Percentiles rank a stretch among this genome's conserved stretches.
Evolutionary conservation across 176 grass and related monocot genomes (phyloP).

Genomic region (Elymus sibiricus): DNA sequence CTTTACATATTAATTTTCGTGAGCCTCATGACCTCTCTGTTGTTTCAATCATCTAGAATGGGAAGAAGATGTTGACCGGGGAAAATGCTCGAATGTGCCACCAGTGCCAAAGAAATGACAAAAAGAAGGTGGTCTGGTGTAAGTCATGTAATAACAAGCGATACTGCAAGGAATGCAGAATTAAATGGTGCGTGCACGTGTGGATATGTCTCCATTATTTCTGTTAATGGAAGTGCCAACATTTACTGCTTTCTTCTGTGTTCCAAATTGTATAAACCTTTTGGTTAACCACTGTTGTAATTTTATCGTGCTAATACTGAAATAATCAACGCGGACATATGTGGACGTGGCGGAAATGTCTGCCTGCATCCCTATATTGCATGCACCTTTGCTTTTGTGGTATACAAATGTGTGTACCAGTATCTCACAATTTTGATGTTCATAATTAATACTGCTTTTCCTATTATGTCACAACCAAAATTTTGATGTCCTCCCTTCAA

Average conservation of each 20-base stretch:
- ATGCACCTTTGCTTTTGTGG: background rate
- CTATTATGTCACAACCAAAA: background rate
- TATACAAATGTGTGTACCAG: background rate
- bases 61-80: slow-evolving; percentile 31
- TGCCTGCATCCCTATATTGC: no score
- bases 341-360: no score
- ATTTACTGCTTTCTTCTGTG: no score
- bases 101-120: slow-evolving; percentile 69
- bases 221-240: background rate
- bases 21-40: background rate
- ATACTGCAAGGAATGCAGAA: slow-evolving; percentile 55
- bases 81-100: slow-evolving; percentile 63
- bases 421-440: background rate
- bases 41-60: slow-evolving; percentile 24
- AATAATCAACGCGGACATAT: no score
- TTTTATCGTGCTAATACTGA: no score
- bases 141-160: slow-evolving; percentile 47
- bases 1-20: background rate
- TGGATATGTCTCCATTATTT: background rate
- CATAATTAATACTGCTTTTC: background rate
- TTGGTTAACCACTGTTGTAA: no score
- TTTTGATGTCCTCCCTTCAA: background rate
- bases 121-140: slow-evolving; percentile 49
- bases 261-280: no score
- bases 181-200: slow-evolving; percentile 36